Evolutionary conservation across 1,284 basidiomycete genomes (phyloP).

Genomic region (Malassezia sympodialis): DNA sequence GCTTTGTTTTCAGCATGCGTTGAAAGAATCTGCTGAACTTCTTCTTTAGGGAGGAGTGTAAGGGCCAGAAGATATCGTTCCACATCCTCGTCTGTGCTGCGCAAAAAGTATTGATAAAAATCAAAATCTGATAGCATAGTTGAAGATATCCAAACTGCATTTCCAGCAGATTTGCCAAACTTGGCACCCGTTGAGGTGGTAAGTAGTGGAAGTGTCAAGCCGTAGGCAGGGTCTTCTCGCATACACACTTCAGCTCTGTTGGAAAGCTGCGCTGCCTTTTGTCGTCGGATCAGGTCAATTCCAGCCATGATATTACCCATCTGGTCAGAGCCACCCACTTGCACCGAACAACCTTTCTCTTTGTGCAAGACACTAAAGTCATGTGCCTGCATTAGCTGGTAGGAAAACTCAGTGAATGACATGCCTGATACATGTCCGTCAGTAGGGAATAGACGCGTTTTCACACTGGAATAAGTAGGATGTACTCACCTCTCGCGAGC

Average conservation of each 20-base stretch:
- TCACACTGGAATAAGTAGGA: conserved; percentile 57
- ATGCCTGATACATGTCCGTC: conserved; percentile 56
- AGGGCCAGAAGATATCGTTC: conserved; percentile 70
- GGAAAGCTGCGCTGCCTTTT: conserved; percentile 32
- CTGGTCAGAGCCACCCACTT: conserved; percentile 92
- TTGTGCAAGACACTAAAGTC: conserved; percentile 75
- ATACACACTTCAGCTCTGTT: not conserved
- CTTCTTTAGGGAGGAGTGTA: conserved; percentile 61
- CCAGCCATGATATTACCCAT: conserved; percentile 97
- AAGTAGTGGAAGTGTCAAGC: conserved; percentile 84
- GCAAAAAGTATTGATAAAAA: conserved; percentile 69
- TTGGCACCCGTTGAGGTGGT: conserved; percentile 83
- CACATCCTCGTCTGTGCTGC: conserved; percentile 71
- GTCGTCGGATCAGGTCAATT: conserved; percentile 69
- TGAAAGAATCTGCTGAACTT: conserved; percentile 57
- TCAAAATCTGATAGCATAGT: conserved; percentile 26
- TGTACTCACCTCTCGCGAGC: conserved; percentile 64
- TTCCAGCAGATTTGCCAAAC: conserved; percentile 94
- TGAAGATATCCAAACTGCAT: conserved; percentile 66
- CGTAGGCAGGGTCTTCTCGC: conserved; percentile 56
- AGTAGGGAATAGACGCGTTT: conserved; percentile 20
- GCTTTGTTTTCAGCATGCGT: conserved; percentile 58
- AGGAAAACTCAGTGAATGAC: conserved; percentile 93
- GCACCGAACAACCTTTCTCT: conserved; percentile 61
- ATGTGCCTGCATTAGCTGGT: conserved; percentile 91